Percentiles rank a stretch among this genome's conserved stretches.
These are phyloP conservation scores for Aspergillus aculeatus DNA, from an alignment of 2,329 filamentous ascomycete species.

Conservation along the genomic window DNA sequence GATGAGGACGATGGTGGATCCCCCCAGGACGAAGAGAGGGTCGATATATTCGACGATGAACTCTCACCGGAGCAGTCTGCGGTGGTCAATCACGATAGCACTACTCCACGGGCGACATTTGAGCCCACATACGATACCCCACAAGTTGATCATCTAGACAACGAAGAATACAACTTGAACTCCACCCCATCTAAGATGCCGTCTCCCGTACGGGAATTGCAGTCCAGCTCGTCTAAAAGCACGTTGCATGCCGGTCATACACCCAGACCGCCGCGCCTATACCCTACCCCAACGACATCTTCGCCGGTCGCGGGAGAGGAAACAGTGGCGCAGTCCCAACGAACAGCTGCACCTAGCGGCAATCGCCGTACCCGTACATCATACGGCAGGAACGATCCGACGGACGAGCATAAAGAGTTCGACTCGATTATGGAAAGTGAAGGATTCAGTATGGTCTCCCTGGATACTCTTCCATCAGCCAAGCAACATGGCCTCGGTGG, in stretches of 20 bases:
- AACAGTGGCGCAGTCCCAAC: constrained; percentile 20
- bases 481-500: constrained; percentile 41
- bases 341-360: not conserved
- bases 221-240: constrained; percentile 32
- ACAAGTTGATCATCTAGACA: constrained; percentile 27
- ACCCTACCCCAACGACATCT: constrained; percentile 40
- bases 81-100: constrained; percentile 12
- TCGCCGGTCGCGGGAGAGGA: constrained; percentile 42
- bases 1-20: constrained; percentile 24
- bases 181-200: constrained; percentile 38
- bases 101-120: constrained; percentile 19
- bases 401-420: constrained; percentile 47
- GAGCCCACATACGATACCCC: constrained; percentile 32
- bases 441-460: constrained; percentile 58
- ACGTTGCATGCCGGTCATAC: constrained; percentile 34
- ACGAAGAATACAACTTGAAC: constrained; percentile 28
- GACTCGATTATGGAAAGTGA: constrained; percentile 59
- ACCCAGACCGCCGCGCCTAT: constrained; percentile 34
- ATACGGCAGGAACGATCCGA: constrained; percentile 32
- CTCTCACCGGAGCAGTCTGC: constrained; percentile 13
- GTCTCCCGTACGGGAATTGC: constrained; percentile 28
- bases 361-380: constrained; percentile 5
- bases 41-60: constrained; percentile 23
- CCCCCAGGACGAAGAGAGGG: constrained; percentile 15
- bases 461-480: constrained; percentile 53